Evolutionary conservation across 805 yeast species (phyloP).

Genomic region (Clavispora carvajalis): DNA sequence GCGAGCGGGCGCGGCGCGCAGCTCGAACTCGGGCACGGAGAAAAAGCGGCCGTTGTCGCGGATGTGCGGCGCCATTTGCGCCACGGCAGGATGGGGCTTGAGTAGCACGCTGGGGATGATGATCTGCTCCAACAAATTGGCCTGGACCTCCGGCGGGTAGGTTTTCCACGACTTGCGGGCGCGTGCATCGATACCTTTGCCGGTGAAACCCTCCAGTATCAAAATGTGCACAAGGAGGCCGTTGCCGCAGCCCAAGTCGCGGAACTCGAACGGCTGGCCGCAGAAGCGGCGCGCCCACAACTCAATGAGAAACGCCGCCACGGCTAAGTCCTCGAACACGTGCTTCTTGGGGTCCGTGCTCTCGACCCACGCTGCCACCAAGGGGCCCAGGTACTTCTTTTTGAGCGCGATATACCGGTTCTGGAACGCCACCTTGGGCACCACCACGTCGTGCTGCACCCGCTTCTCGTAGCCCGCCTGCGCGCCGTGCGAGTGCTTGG

Average conservation of each 20-base stretch:
- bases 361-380: constrained; percentile 87
- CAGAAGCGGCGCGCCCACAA: constrained; percentile 57
- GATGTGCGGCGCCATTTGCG: constrained; percentile 47
- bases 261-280: constrained; percentile 56
- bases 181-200: constrained; percentile 87
- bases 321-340: constrained; percentile 93
- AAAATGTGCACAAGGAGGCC: constrained; percentile 78
- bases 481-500: constrained; percentile 79
- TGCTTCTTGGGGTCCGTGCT: constrained; percentile 93
- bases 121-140: constrained; percentile 64
- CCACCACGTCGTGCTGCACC: constrained; percentile 83
- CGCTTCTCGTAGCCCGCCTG: constrained; percentile 81
- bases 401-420: constrained; percentile 74
- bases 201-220: constrained; percentile 71
- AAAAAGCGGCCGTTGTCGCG: constrained; percentile 59
- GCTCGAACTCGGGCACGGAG: constrained; percentile 40
- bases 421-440: constrained; percentile 77
- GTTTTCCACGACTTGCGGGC: constrained; percentile 81
- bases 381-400: constrained; percentile 67
- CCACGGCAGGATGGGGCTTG: constrained; percentile 63
- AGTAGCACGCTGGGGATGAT: constrained; percentile 72
- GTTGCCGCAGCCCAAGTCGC: constrained; percentile 94
- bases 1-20: constrained; percentile 12
- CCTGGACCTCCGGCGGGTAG: constrained; percentile 63
- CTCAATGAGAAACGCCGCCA: constrained; percentile 89